Evolutionary conservation across 768 basidiomycete species (phyloP).

Genomic region (Russula griseocarnosa): DNA sequence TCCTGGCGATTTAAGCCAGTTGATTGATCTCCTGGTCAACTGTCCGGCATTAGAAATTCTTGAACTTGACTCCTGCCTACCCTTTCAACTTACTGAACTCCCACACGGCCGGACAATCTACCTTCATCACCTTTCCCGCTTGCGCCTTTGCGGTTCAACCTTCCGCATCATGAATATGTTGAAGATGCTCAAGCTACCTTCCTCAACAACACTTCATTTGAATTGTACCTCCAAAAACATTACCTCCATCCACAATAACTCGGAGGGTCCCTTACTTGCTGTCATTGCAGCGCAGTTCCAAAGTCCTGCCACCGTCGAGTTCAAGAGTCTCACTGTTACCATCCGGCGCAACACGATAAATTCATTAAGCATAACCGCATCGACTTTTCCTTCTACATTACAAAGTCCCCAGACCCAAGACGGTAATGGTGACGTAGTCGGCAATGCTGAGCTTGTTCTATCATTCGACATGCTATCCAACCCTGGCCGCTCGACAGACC

Average conservation of each 20-base stretch:
- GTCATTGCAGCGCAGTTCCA: constrained; percentile 6
- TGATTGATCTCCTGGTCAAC: constrained; percentile 6
- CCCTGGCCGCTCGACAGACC: not conserved
- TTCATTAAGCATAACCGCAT: not conserved
- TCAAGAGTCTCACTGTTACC: not conserved
- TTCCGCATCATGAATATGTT: constrained; percentile 4
- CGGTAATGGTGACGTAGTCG: not conserved
- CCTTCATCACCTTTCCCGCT: constrained; percentile 8
- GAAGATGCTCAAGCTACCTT: constrained; percentile 3
- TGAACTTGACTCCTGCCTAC: constrained; percentile 7
- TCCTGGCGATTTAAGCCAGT: not conserved
- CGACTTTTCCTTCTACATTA: not conserved
- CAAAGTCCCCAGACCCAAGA: not conserved
- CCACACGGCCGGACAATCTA: not conserved
- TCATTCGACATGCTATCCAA: not conserved
- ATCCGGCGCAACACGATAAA: not conserved
- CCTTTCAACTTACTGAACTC: not conserved
- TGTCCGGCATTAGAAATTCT: constrained; percentile 7
- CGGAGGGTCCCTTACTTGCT: constrained; percentile 4
- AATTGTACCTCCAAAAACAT: not conserved
- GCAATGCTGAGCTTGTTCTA: not conserved
- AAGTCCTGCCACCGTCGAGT: not conserved
- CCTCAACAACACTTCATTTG: constrained; percentile 6
- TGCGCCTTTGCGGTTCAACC: constrained; percentile 8
- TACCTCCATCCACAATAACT: too few relatives aligned